Evolutionary conservation across 192 early-diverging fungal genomes (phyloP), one percentile per base, ranked within the genome.

Genomic region (Entomortierella chlamydospora): DNA sequence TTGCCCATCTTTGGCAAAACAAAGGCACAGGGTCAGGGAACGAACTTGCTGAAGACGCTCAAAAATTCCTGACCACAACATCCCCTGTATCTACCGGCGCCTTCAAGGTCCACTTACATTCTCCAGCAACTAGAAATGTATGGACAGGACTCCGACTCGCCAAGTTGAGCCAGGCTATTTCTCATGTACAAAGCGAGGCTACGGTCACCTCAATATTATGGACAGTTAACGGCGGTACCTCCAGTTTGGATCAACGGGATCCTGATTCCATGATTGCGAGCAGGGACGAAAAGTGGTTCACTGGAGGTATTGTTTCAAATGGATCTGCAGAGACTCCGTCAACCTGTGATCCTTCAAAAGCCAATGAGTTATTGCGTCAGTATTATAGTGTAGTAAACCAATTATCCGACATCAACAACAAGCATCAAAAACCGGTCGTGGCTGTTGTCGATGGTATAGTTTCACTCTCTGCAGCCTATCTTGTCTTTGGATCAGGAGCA

Each of bases 1-100:
- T 77, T 79, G 86, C 86, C 43, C 85, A 85, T 64, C 74, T 83
- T n/a, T 87, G 86, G 86, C 83, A 87, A 64, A 76, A 87, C 64
- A 85, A 83, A 52, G 81, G 80, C 33, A 81, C 73, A 42, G 83
- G 80, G 56, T 33, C 68, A 11, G 53, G 52, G 11, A 71, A 39
- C 28, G 72, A 65, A 17, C 8, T 80, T 17, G 43, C 53, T 10
- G 69, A 79, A 42, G 72, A 68, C 45, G 26, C 68, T 20, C 28
- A 74, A 57, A 41, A 69, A 34, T 73, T 76, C 59, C 23, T 73
- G 45, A 74, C 72, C 31, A 43, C 34, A 8, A 74, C 81, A 15
- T 22, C 61, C 1, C 81, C 72, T 57, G 60, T 70, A 7, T 70
- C 68, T 0, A 63, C 71, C 2, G 84, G 86, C 0, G 82, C 84